Conservation (phyloP, 179 eudicot species). For the Drosera spatulata region DNA sequence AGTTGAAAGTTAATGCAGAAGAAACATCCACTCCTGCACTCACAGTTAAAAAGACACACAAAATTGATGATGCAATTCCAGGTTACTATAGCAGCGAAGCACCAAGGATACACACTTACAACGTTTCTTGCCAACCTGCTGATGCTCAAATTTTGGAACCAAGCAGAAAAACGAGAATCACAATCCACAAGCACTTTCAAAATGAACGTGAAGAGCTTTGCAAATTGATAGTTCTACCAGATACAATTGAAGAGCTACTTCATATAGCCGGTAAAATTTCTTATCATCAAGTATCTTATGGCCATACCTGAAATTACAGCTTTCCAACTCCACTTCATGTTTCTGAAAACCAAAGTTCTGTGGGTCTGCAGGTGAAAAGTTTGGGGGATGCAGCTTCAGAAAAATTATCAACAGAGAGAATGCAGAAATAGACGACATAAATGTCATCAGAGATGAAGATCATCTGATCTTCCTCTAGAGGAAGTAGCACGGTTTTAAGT, state of each 20-base stretch:
- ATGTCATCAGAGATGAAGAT: slow-evolving; percentile 74
- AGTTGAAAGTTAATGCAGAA: slow-evolving; percentile 13
- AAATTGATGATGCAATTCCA: slow-evolving; percentile 4
- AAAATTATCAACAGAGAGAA: slow-evolving; percentile 46
- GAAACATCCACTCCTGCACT: slow-evolving; percentile 7
- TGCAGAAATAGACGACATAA: slow-evolving; percentile 80
- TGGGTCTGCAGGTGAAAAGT: slow-evolving; percentile 67
- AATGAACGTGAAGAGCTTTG: slow-evolving; percentile 20
- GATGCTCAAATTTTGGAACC: neutral
- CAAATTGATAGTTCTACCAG: slow-evolving; percentile 72
- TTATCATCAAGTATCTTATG: neutral
- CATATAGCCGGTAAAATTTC: slow-evolving; percentile 50
- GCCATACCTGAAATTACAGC: neutral
- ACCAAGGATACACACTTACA: no score
- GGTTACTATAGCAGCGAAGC: neutral
- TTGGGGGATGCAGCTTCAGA: slow-evolving; percentile 34
- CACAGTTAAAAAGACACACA: slow-evolving; percentile 7
- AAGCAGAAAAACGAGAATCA: slow-evolving; percentile 46
- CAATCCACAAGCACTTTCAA: slow-evolving; percentile 46
- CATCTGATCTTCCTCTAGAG: slow-evolving; percentile 43
- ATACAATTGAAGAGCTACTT: slow-evolving; percentile 63
- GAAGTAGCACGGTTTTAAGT: neutral
- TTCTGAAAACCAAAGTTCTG: slow-evolving; percentile 2
- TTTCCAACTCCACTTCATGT: no score
- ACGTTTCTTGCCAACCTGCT: no score